Percentiles rank a stretch among this genome's conserved stretches.
phyloP scores from a whole-genome alignment of 179 eudicot species.

The Pouteria campechiana region DNA sequence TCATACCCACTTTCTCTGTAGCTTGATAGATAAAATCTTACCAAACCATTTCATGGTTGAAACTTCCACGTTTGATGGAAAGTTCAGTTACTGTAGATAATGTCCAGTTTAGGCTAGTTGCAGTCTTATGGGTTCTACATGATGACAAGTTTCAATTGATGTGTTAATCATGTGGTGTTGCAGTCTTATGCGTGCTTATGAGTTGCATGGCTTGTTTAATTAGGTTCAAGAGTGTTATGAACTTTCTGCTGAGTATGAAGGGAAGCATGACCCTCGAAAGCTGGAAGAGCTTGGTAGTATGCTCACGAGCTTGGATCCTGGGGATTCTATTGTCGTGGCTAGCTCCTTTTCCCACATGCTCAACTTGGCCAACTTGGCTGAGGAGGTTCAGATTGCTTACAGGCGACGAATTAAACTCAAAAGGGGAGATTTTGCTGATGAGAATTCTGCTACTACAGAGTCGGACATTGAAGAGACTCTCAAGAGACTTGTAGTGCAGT shows the following conservation, averaged over 20 bases:
- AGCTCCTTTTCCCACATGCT: conserved; percentile 85
- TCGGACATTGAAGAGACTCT: conserved; percentile 83
- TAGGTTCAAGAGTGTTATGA: conserved; percentile 96
- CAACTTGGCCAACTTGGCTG: conserved; percentile 85
- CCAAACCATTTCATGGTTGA: too few species aligned
- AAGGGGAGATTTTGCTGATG: conserved; percentile 72
- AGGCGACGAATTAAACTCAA: conserved; percentile 64
- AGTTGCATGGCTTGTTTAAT: neutral
- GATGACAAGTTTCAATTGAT: too few species aligned
- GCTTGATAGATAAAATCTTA: too few species aligned
- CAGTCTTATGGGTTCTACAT: too few species aligned
- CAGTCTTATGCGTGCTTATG: too few species aligned
- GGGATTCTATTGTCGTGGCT: conserved; percentile 78
- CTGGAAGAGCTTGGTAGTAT: conserved; percentile 80
- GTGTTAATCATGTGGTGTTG: too few species aligned
- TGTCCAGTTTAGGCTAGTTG: too few species aligned
- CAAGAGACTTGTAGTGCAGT: conserved; percentile 64
- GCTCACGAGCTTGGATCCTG: conserved; percentile 78
- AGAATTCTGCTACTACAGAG: conserved; percentile 70
- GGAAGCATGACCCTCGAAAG: conserved; percentile 56
- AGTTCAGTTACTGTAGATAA: too few species aligned
- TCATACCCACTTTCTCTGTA: too few species aligned
- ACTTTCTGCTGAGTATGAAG: conserved; percentile 86
- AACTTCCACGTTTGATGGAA: too few species aligned
- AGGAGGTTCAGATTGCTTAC: conserved; percentile 86